These are phyloP conservation scores for Drechmeria coniospora DNA, from an alignment of 2,329 filamentous ascomycete genomes.

Conservation along the genomic window DNA sequence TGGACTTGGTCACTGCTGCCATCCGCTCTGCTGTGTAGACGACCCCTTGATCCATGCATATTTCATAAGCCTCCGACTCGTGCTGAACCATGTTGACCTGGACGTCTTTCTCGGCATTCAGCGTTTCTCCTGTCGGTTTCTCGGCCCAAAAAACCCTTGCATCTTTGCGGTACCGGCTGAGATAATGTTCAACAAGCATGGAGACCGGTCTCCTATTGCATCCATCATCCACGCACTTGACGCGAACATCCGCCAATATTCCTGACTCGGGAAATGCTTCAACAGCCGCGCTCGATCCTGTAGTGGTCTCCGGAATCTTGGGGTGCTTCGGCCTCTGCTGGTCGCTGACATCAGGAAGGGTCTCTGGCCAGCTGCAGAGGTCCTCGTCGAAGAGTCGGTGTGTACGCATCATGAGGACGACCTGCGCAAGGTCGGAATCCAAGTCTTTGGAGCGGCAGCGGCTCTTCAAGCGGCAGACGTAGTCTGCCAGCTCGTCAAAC, in stretches of 20 bases:
- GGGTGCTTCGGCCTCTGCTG: conserved; percentile 13
- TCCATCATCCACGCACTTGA: neutral
- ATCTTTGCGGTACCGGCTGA: conserved; percentile 1
- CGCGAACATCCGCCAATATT: neutral
- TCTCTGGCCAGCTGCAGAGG: too few relatives aligned
- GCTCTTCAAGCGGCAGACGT: neutral
- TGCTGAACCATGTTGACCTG: conserved; percentile 16
- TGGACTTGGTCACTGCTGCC: too few relatives aligned
- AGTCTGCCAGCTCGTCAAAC: neutral
- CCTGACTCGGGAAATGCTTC: neutral
- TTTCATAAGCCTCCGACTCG: conserved; percentile 21
- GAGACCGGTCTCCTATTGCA: neutral
- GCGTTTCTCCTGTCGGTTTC: neutral
- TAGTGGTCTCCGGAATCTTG: conserved; percentile 7
- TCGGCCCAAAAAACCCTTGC: conserved; percentile 1
- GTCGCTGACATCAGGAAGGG: conserved; percentile 4
- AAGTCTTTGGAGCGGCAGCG: neutral
- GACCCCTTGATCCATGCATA: conserved; percentile 14
- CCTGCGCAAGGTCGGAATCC: neutral
- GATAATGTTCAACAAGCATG: neutral
- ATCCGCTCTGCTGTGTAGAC: conserved; percentile 6
- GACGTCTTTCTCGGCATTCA: neutral
- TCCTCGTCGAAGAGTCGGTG: neutral
- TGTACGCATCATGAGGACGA: neutral
- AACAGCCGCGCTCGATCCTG: neutral